Evolutionary conservation across 2,329 filamentous ascomycete species (phyloP).

Genomic region (Trichothecium sympodiale): DNA sequence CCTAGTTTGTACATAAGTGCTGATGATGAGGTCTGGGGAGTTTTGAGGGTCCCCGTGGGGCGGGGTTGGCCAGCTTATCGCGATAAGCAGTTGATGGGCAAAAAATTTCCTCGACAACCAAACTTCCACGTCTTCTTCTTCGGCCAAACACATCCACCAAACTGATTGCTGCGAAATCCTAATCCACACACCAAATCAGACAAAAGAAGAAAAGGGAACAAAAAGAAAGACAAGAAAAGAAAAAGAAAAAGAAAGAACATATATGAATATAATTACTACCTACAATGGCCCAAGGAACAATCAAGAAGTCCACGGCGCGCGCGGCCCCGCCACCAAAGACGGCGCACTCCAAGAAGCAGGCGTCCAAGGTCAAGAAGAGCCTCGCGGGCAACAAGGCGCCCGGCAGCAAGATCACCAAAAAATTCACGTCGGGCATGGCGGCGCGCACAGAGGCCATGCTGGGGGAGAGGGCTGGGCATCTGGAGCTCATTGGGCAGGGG

Average conservation of each 20-base stretch:
- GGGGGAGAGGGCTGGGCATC: conserved; percentile 46
- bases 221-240: too few relatives aligned
- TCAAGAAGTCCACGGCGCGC: conserved; percentile 35
- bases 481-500: conserved; percentile 47
- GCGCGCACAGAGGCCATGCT: conserved; percentile 46
- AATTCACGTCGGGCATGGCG: conserved; percentile 42
- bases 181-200: not conserved
- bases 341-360: conserved; percentile 29
- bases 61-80: too few relatives aligned
- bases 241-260: too few relatives aligned
- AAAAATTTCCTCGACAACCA: too few relatives aligned
- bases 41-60: too few relatives aligned
- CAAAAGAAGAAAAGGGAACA: not conserved
- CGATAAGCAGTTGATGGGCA: too few relatives aligned
- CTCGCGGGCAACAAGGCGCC: conserved; percentile 19
- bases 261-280: not conserved
- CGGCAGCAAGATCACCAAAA: conserved; percentile 42
- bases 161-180: too few relatives aligned
- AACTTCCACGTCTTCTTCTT: too few relatives aligned
- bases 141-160: too few relatives aligned
- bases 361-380: conserved; percentile 28
- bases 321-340: conserved; percentile 22
- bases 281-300: conserved; percentile 42
- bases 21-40: too few relatives aligned
- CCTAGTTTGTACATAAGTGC: too few relatives aligned